Base-by-base conservation (phyloP, 257 asterid genomes). In the Primulina eburnea region DNA sequence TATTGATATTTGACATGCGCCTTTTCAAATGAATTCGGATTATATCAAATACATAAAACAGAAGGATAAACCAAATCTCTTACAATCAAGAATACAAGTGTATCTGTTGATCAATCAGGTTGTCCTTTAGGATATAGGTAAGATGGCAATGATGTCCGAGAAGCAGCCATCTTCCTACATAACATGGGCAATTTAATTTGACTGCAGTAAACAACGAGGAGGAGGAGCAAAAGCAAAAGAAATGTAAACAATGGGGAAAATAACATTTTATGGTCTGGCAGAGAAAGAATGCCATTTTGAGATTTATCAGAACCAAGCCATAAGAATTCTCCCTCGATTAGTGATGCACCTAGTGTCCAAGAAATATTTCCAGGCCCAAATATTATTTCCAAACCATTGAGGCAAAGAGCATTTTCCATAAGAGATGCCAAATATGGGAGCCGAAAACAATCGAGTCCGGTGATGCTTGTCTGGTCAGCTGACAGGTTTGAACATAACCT, bases 321-420 rank as follows among this genome's bases (percentile, higher is more conserved):
- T 37, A 81, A 57, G 59, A 79, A 84, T 17, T 81, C 89, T 60
- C 90, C 95, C 76, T 90, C 96, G 24, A 87, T 64, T 20, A 88
- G 71, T 29, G 97, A 89, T 73, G 95, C 90, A 7, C 96, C 97
- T 77, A 88, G 72, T 7, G 95, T 85, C 97, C 97, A 90, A 53
- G 97, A 82, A 70, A 88, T 66, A 34, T 90, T 92, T 26, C 88
- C 89, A 1, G 97, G 95, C 34, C 97, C 92, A 62, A 90, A 90
- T 62, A 75, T 65, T 69, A 90, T 80, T 32, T 90, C 92, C n/a
- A 20, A 74, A 47, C 75, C 74, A 14, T 84, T 40, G n/a, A 90
- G 86, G 65, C 97, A 90, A 16, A 90, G 86, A 52, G 89, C 82
- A 50, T 89, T 83, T 74, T 82, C 80, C 58, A 89, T 66, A 26